These are phyloP conservation scores for Andrographis paniculata DNA, from an alignment of 305 asterid genomes.

Conservation along the genomic window DNA sequence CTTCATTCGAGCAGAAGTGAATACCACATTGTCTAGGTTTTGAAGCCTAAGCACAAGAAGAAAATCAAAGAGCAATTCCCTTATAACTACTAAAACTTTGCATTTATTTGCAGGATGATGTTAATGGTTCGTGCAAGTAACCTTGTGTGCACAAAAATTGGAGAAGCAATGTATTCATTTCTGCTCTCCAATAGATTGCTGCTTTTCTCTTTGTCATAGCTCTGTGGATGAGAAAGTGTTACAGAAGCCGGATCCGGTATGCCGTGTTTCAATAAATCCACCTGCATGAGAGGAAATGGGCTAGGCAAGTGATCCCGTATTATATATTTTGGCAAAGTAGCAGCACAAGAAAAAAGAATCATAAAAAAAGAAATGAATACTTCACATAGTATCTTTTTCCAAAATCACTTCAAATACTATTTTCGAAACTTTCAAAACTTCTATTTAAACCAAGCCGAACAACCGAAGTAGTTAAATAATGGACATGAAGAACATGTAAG, in stretches of 20 bases:
- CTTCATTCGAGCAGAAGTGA: conserved; percentile 35
- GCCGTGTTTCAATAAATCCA: conserved; percentile 77
- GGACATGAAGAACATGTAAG: conserved; percentile 1
- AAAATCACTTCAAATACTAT: too few relatives aligned
- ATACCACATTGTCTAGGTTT: conserved; percentile 43
- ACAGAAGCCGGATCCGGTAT: conserved; percentile 88
- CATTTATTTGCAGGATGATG: conserved; percentile 6
- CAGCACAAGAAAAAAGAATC: background rate
- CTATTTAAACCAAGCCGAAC: too few relatives aligned
- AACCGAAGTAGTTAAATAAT: background rate
- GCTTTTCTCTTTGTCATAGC: conserved; percentile 50
- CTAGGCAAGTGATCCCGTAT: background rate
- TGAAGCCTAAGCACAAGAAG: conserved; percentile 35
- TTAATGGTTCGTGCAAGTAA: conserved; percentile 20
- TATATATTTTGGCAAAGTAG: conserved; percentile 1
- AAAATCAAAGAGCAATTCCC: background rate
- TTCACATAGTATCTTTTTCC: too few relatives aligned
- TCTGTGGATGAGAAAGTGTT: conserved; percentile 48
- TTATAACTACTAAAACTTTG: background rate
- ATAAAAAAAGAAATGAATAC: too few relatives aligned
- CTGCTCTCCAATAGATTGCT: conserved; percentile 41
- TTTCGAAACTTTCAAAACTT: too few relatives aligned
- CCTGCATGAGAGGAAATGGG: conserved; percentile 35
- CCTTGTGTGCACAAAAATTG: conserved; percentile 82
- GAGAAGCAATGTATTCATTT: conserved; percentile 69